A percentile compares a stretch with the other conserved stretches of the same genome.
Conservation (phyloP, 306 rosid species). For the Crotalaria pallida region DNA sequence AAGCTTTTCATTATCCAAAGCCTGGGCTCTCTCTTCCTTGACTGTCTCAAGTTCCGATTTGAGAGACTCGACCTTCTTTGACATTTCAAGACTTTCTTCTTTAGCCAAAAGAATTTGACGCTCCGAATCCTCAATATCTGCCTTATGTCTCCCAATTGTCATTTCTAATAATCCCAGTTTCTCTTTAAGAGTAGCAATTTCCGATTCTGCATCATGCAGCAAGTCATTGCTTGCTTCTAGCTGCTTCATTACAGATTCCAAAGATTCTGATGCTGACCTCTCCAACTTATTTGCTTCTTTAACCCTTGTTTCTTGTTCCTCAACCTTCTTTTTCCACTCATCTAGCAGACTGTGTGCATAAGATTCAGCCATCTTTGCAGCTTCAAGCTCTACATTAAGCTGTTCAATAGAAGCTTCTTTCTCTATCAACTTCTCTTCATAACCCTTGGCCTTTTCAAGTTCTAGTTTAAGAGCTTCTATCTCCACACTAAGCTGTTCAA, state of each 20-base stretch:
- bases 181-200: conserved; percentile 64
- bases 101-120: conserved; percentile 37
- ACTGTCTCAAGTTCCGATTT: conserved; percentile 57
- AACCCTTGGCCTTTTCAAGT: conserved; percentile 47
- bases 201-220: conserved; percentile 75
- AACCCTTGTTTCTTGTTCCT: conserved; percentile 56
- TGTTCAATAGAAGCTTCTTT: conserved; percentile 69
- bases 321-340: conserved; percentile 68
- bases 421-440: conserved; percentile 50
- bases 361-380: conserved; percentile 84
- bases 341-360: conserved; percentile 59
- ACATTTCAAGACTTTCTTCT: conserved; percentile 56
- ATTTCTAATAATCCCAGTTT: conserved; percentile 79
- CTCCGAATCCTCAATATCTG: conserved; percentile 68
- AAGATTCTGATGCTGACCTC: conserved; percentile 85
- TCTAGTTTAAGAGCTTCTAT: conserved; percentile 56
- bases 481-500: conserved; percentile 82
- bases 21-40: conserved; percentile 78
- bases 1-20: conserved; percentile 70
- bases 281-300: conserved; percentile 66
- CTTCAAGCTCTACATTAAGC: conserved; percentile 80
- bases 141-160: conserved; percentile 63
- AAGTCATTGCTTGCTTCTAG: conserved; percentile 69
- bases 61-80: conserved; percentile 47
- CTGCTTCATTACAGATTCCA: conserved; percentile 80